Conservation (phyloP, 2,329 filamentous ascomycete genomes). For the Botrytis porri region DNA sequence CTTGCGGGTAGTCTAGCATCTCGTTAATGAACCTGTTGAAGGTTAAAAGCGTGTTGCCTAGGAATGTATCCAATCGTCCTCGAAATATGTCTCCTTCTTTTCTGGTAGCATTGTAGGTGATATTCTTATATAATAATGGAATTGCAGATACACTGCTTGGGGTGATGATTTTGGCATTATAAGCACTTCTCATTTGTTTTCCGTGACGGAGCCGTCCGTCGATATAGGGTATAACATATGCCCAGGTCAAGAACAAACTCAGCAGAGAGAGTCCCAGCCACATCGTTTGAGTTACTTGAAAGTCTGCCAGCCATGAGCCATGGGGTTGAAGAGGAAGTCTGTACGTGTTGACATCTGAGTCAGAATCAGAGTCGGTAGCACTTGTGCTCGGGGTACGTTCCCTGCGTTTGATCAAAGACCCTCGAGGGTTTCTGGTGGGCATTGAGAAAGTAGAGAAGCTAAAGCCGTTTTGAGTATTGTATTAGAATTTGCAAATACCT, state of each 20-base stretch:
- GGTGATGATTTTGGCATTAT: not conserved
- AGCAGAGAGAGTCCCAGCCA: not conserved
- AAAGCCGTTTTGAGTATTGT: too few species aligned
- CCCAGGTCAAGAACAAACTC: not conserved
- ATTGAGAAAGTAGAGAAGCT: not conserved
- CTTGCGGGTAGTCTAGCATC: not conserved
- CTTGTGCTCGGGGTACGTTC: not conserved
- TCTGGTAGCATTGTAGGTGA: not conserved
- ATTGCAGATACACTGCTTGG: not conserved
- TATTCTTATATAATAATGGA: not conserved
- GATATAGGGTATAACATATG: not conserved
- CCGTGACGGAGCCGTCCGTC: fast-evolving
- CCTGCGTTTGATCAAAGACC: not conserved
- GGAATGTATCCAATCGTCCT: not conserved
- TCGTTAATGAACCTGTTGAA: not conserved
- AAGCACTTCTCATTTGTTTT: not conserved
- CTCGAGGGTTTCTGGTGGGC: not conserved
- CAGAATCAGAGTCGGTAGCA: not conserved
- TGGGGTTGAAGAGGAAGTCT: not conserved
- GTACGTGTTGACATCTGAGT: not conserved
- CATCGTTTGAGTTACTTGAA: too few species aligned
- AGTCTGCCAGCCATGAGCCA: not conserved
- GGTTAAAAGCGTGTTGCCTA: not conserved
- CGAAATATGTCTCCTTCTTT: not conserved
- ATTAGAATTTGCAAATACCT: not conserved